phyloP scores from a whole-genome alignment of 2,329 filamentous ascomycete genomes.

The Nigrospora oryzae region DNA sequence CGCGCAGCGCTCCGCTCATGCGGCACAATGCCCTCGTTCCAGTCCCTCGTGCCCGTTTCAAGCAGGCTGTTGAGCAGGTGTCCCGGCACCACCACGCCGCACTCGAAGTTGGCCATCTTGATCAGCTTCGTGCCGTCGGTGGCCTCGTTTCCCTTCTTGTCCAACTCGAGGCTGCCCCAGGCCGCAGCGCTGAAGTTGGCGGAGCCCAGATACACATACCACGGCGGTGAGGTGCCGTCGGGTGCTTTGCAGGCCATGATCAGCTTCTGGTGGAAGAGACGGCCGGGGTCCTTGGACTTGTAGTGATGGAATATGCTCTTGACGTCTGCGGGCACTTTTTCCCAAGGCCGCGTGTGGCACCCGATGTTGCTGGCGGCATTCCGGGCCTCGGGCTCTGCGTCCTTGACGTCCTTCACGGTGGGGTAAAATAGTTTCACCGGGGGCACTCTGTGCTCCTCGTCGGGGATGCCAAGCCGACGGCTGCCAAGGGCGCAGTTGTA shows the following conservation, averaged over 20 bases:
- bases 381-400: slow-evolving; percentile 6
- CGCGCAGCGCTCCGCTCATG: slow-evolving; percentile 6
- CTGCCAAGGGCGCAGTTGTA: slow-evolving; percentile 11
- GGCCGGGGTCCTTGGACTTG: slow-evolving; percentile 13
- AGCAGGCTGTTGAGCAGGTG: slow-evolving; percentile 8
- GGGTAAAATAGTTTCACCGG: slow-evolving; percentile 13
- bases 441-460: slow-evolving; percentile 4
- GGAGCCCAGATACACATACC: slow-evolving; percentile 17
- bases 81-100: slow-evolving; percentile 14
- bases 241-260: slow-evolving; percentile 11
- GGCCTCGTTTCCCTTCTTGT: slow-evolving; percentile 11
- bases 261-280: slow-evolving; percentile 15
- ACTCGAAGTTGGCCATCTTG: slow-evolving; percentile 15
- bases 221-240: slow-evolving; percentile 3
- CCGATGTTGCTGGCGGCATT: slow-evolving; percentile 12
- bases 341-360: slow-evolving; percentile 14
- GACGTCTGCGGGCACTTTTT: slow-evolving; percentile 7
- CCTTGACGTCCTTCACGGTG: slow-evolving; percentile 10
- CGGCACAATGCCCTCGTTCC: slow-evolving; percentile 13
- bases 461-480: slow-evolving; percentile 3
- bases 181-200: slow-evolving; percentile 14
- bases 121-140: slow-evolving; percentile 12
- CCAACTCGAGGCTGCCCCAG: slow-evolving; percentile 12
- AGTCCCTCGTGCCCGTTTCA: slow-evolving; percentile 10
- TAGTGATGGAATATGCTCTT: slow-evolving; percentile 14